Percentiles rank a stretch among this genome's conserved stretches.
These are phyloP conservation scores for Rhodomyrtus psidioides DNA, from an alignment of 441 rosid species.

Conservation along the genomic window DNA sequence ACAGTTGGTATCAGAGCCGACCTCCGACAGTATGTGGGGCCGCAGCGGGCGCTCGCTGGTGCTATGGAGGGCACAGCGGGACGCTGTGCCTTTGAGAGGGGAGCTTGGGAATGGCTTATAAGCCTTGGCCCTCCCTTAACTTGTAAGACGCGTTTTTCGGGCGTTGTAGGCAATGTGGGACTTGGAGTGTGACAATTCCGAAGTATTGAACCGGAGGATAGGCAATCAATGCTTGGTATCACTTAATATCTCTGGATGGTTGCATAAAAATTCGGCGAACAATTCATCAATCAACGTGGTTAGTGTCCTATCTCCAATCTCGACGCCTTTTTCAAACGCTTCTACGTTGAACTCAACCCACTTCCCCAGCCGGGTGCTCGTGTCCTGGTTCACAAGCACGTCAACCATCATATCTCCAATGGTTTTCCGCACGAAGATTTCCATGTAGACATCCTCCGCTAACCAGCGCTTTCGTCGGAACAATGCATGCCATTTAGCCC, in stretches of 20 bases:
- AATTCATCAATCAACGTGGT: conserved; percentile 68
- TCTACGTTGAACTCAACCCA: conserved; percentile 68
- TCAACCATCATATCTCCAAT: conserved; percentile 64
- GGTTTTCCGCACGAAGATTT: conserved; percentile 35
- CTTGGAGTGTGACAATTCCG: too few species aligned
- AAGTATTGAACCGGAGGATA: background rate
- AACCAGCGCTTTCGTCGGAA: conserved; percentile 28
- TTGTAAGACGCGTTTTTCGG: too few species aligned
- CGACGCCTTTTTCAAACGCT: conserved; percentile 51
- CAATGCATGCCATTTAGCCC: conserved; percentile 22
- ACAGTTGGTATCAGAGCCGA: too few species aligned
- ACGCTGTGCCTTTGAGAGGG: too few species aligned
- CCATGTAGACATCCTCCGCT: conserved; percentile 54
- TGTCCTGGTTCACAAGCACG: conserved; percentile 73
- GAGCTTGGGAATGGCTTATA: too few species aligned
- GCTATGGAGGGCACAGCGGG: too few species aligned
- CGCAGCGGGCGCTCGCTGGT: too few species aligned
- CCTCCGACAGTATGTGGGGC: too few species aligned
- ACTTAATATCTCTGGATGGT: background rate
- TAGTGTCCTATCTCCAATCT: conserved; percentile 51
- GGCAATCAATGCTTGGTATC: background rate
- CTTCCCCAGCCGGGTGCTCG: conserved; percentile 51
- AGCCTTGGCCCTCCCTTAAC: too few species aligned
- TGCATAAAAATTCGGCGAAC: conserved; percentile 36
- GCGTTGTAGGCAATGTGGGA: too few species aligned